Evolutionary conservation across 768 basidiomycete genomes (phyloP), one percentile per base, ranked within the genome.

Genomic region (Macrolepiota dolichaula): DNA sequence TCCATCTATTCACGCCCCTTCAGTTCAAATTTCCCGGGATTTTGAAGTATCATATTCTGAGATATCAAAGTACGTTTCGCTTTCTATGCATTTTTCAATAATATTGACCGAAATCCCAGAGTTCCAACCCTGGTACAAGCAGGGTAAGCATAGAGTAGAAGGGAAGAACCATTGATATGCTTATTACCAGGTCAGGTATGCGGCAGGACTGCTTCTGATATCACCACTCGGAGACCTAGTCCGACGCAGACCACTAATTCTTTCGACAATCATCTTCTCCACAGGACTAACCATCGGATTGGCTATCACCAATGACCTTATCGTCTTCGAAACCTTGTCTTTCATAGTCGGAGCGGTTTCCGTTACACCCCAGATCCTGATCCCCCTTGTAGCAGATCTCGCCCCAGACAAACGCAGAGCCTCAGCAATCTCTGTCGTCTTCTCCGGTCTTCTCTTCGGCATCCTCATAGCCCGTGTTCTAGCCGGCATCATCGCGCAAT

Each of bases 191-290:
- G 15, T 7, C 63, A 88, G 90, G 46, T 94, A 92, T 70, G 89
- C 87, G 1, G 75, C 75, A 7, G 91, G 91, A 1, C 79, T 94
- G 6, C 71, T 94, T 2, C 72, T 94, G 44, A 84, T 96, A 57
- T 83, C 89, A 0, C 94, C 94, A 1, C 77, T 93, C 0, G 94
- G 94, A 7, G 94, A 96, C 70, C 81, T 95, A 22, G 81, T 93
- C 29, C 87, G 89, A 19, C 77, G 93, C 37, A 79, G 94, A 12
- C 87, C 85, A 47, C 77, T 96, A 0, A 79, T 89, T 32, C 77
- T 96, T 22, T 61, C 78, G 11, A 72, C 92, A 19, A 75, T 88
- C 40, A 65, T 81, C 1, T 51, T 81, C 22, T 84, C 87, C 0
- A 80, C 82, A 0, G 66, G 79, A 3, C 76, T 96, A 3, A 85